Base-by-base conservation (phyloP, 306 rosid genomes). In the Quercus parvula region DNA sequence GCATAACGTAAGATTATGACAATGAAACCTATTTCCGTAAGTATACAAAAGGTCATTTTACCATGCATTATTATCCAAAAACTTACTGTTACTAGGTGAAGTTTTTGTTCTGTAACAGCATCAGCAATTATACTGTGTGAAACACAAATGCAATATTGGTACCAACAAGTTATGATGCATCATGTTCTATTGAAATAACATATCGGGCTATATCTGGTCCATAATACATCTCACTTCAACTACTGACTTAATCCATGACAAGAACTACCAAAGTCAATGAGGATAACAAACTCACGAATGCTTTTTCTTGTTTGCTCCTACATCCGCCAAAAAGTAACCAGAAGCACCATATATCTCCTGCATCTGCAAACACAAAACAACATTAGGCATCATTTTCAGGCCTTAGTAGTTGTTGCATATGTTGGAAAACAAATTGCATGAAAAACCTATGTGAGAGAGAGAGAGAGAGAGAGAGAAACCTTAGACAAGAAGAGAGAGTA, bases 271-370 rank as follows among this genome's bases (percentile, higher is more conserved):
- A 49, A 71, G 27, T 25, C 20, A 56, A 54, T 22, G 49, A 7
- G 62, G 68, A 14, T 7, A 77, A 63, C 52, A 86, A 81, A 84
- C 94, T 83, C 86, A 96, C 99, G 9, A 76, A 7, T 67, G 79
- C 19, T 87, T 84, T 80, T 83, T 90, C 89, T 89, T 88, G 58
- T 79, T 84, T 20, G 70, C 77, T 61, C 82, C 75, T 70, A 72
- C 68, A 73, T 83, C 84, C 80, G 89, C 98, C 82, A 80, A 71
- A 83, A 90, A 96, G 94, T 90, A 96, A 59, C 99, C 99, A 77
- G 97, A 87, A 56, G 99, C 99, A 28, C 97, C 94, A 85, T 91
- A 96, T 66, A 24, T 83, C 70, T 90, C 96, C 84, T 96, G 98
- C 97, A 89, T 82, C 99, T 96, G 93, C 84, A 87, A 55, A 78